These are phyloP conservation scores for Hymenoscyphus salicellus DNA, from an alignment of 2,329 filamentous ascomycete genomes.

Conservation along the genomic window DNA sequence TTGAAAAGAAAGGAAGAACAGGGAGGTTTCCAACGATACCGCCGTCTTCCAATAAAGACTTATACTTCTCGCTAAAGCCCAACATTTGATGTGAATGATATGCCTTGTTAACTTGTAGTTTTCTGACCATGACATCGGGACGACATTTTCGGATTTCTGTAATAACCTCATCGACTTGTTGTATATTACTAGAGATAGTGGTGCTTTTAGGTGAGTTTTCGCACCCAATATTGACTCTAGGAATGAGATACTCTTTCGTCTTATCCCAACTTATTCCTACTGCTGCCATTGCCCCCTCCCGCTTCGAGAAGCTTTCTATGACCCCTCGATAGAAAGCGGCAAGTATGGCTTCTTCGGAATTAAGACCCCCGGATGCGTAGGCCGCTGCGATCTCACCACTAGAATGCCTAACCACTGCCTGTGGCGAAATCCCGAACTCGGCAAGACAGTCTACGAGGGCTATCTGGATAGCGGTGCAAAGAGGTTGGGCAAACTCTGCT, in stretches of 20 bases:
- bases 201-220: constrained; percentile 30
- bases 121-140: constrained; percentile 24
- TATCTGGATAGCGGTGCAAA: constrained; percentile 48
- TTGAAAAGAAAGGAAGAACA: constrained; percentile 13
- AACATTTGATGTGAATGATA: constrained; percentile 34
- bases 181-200: constrained; percentile 31
- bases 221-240: constrained; percentile 27
- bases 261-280: constrained; percentile 36
- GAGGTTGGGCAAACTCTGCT: constrained; percentile 36
- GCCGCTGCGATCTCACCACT: constrained; percentile 49
- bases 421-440: constrained; percentile 40
- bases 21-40: constrained; percentile 9
- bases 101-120: constrained; percentile 27
- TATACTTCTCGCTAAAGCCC: constrained; percentile 5
- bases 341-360: constrained; percentile 37
- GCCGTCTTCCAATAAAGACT: constrained; percentile 8
- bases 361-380: constrained; percentile 39
- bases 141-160: constrained; percentile 18
- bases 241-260: constrained; percentile 25
- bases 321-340: constrained; percentile 44
- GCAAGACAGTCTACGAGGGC: constrained; percentile 43
- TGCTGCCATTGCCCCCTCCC: constrained; percentile 20
- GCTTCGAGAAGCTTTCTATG: constrained; percentile 26
- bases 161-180: constrained; percentile 21
- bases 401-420: constrained; percentile 44